Conservation (phyloP, 2,329 filamentous ascomycete species). For the Albifimbria verrucaria region DNA sequence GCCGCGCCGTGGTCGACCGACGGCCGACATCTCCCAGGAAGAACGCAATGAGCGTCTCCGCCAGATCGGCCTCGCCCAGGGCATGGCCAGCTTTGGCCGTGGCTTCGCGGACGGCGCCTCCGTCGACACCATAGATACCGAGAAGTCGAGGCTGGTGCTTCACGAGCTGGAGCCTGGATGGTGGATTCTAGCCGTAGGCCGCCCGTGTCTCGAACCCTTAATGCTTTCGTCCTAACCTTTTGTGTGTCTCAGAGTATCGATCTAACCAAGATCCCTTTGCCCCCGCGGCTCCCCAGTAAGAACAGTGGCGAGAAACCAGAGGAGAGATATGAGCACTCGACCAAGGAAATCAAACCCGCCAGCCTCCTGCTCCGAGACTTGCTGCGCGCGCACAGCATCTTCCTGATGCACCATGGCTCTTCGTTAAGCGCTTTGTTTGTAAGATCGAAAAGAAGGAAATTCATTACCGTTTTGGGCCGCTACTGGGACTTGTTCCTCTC, state of each 20-base stretch:
- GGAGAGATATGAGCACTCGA: constrained; percentile 72
- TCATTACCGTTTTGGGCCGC: constrained; percentile 68
- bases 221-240: constrained; percentile 5
- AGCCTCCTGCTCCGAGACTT: constrained; percentile 77
- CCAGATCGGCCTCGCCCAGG: constrained; percentile 93
- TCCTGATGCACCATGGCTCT: constrained; percentile 81
- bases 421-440: constrained; percentile 69
- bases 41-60: constrained; percentile 82
- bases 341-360: constrained; percentile 83
- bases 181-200: constrained; percentile 87
- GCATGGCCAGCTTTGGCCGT: constrained; percentile 89
- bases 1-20: constrained; percentile 40
- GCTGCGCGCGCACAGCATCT: constrained; percentile 75
- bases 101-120: constrained; percentile 77
- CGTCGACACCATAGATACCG: constrained; percentile 85
- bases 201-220: neutral
- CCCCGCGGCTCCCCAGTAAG: constrained; percentile 46
- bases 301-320: constrained; percentile 36
- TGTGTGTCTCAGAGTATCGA: constrained; percentile 52
- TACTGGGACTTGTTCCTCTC: constrained; percentile 74
- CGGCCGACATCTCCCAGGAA: constrained; percentile 49
- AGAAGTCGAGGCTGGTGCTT: constrained; percentile 79
- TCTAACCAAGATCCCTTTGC: constrained; percentile 68
- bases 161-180: constrained; percentile 86
- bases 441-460: constrained; percentile 61